These are phyloP conservation scores for Coelastrella sp. DNA, from an alignment of 139 green algal genomes.

Conservation along the genomic window DNA sequence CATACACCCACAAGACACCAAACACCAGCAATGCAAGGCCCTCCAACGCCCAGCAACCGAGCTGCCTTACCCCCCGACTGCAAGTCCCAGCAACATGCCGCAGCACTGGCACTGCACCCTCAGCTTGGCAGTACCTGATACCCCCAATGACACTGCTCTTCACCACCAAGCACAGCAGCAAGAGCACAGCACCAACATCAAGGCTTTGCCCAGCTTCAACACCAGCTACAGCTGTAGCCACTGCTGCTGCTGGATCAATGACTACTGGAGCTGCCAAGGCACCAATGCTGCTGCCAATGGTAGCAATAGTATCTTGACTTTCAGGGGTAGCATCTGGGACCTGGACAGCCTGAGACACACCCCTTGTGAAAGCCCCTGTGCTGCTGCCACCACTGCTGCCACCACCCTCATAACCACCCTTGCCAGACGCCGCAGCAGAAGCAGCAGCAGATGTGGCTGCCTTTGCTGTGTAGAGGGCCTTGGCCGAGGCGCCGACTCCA, in stretches of 20 bases:
- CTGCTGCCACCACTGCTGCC: conserved; percentile 11
- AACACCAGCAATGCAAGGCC: background rate
- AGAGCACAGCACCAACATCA: background rate
- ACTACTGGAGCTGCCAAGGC: background rate
- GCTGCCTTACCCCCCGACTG: background rate
- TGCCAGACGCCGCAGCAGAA: background rate
- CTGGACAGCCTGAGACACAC: background rate
- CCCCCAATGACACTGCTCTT: background rate
- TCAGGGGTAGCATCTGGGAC: background rate
- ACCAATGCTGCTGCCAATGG: background rate
- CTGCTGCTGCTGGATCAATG: background rate
- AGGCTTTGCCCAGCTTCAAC: background rate
- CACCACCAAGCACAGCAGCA: background rate
- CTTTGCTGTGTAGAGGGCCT: conserved; percentile 43
- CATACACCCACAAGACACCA: background rate
- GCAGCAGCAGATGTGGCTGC: background rate
- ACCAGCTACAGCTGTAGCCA: conserved; percentile 15
- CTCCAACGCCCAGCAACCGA: background rate
- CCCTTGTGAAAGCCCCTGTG: background rate
- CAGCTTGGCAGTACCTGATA: background rate
- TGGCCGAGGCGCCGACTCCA: conserved; percentile 21
- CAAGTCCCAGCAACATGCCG: background rate
- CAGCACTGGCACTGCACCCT: background rate
- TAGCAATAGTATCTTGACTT: background rate
- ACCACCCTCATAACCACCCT: background rate